Base-by-base conservation (phyloP, 1,139 yeast species). In the Scheffersomyces stambukii region DNA sequence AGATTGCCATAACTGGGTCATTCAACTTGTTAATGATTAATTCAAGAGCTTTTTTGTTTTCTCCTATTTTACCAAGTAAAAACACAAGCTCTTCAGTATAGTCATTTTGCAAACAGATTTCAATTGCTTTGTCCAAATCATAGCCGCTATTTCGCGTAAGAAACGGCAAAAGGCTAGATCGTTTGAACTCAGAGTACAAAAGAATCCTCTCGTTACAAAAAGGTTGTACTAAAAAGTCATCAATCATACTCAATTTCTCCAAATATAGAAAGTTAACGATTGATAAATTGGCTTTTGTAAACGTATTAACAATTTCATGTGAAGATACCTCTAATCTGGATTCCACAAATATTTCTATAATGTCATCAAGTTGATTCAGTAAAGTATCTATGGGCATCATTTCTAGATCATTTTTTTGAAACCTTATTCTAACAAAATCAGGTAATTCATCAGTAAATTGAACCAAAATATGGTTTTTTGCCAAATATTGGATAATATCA, bases 1-100 rank as follows among this genome's bases (percentile, higher is more conserved):
- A 72, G 19, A 91, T 83, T 0, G 97, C 97, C 43, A 75, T 69
- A 22, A 72, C 71, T 0, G 96, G 93, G 48, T 89, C 93, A 32
- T 80, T 71, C 30, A 88, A 57, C 42, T 83, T 72, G 41, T 84
- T 81, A 24, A 88, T 78, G 12, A 91, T 88, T 30, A 91, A 62
- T 38, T 67, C 70, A 43, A 91, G 58, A 0, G 97, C 97, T 35
- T 75, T 70, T 40, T 71, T 73, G 36, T 81, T 77, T 41, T 84
- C 84, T 1, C 98, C 98, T 17, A 84, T 79, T 45, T 77, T 77
- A 6, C 96, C 95, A 38, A 86, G 68, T 20, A 91, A 57, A 45
- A 77, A 88, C 0, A 91, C 95, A 28, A 86, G 63, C 48, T 89
- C 97, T 27, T 81, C 77, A 19, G 67, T 69, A 27, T 60, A 57